phyloP scores from a whole-genome alignment of 208 protist species.

The Crithidia thermophila region DNA sequence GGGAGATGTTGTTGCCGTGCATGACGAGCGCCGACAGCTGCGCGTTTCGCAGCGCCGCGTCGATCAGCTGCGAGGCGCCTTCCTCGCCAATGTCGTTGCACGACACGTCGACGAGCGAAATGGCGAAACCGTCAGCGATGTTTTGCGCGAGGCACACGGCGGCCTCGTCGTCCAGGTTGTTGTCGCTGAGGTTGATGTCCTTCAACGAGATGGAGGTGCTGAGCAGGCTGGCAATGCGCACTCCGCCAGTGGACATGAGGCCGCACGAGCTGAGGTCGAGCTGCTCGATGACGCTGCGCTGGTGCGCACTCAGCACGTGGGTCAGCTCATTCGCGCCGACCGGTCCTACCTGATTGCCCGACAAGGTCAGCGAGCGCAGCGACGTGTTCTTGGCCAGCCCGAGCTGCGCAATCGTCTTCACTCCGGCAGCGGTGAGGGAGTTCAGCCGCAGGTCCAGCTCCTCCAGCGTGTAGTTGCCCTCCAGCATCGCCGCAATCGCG shows the following conservation, averaged over 20 bases:
- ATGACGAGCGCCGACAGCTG: slow-evolving; percentile 65
- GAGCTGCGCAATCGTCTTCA: slow-evolving; percentile 52
- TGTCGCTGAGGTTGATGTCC: slow-evolving; percentile 83
- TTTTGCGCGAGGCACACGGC: slow-evolving; percentile 65
- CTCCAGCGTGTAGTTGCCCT: slow-evolving; percentile 70
- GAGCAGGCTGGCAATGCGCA: slow-evolving; percentile 74
- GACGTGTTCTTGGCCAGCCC: slow-evolving; percentile 75
- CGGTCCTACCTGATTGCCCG: slow-evolving; percentile 75
- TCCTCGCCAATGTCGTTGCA: slow-evolving; percentile 75
- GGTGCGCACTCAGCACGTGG: slow-evolving; percentile 51
- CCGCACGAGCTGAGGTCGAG: slow-evolving; percentile 80
- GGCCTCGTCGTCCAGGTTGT: slow-evolving; percentile 82
- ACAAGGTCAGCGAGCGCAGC: slow-evolving; percentile 55
- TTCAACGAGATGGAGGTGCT: slow-evolving; percentile 59
- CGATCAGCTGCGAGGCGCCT: slow-evolving; percentile 74
- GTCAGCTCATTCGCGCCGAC: slow-evolving; percentile 71
- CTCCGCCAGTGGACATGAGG: slow-evolving; percentile 62
- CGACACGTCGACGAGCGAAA: slow-evolving; percentile 70
- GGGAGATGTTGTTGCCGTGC: slow-evolving; percentile 82
- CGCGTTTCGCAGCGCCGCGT: slow-evolving; percentile 69
- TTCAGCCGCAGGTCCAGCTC: slow-evolving; percentile 83
- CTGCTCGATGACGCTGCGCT: slow-evolving; percentile 52
- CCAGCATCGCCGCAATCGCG: slow-evolving; percentile 73
- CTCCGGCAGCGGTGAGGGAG: slow-evolving; percentile 57
- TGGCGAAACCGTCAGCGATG: slow-evolving; percentile 64